Evolutionary conservation across 805 yeast genomes (phyloP).

Genomic region (Priceomyces castillae): DNA sequence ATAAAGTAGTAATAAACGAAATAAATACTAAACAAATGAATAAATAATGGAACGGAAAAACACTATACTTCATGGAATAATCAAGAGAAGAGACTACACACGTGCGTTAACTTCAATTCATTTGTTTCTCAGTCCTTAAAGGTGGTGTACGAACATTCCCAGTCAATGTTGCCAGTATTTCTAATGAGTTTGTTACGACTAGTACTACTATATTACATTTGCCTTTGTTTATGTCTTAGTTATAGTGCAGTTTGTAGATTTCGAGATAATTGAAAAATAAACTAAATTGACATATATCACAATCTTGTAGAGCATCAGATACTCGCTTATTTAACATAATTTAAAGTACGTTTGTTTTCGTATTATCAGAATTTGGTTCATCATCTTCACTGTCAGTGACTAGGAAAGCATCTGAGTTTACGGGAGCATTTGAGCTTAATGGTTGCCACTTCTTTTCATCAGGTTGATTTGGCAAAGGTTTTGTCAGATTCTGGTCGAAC

Average conservation of each 20-base stretch:
- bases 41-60: too few species aligned
- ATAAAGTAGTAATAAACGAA: too few species aligned
- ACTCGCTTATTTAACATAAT: not conserved
- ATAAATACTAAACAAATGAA: too few species aligned
- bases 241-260: not conserved
- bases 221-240: not conserved
- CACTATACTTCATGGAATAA: too few species aligned
- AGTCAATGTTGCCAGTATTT: too few species aligned
- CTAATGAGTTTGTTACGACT: too few species aligned
- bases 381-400: constrained; percentile 46
- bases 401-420: constrained; percentile 42
- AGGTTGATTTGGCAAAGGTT: constrained; percentile 1
- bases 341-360: not conserved
- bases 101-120: too few species aligned
- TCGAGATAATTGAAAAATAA: not conserved
- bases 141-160: too few species aligned
- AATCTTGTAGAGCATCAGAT: not conserved
- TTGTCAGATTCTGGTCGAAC: not conserved
- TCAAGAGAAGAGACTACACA: too few species aligned
- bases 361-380: constrained; percentile 14
- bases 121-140: too few species aligned
- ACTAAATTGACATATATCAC: not conserved
- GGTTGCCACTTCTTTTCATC: constrained; percentile 36
- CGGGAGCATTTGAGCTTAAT: constrained; percentile 36
- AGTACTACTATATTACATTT: not conserved